phyloP scores from a whole-genome alignment of 1,139 yeast species.

The Suhomyces kunorum region DNA sequence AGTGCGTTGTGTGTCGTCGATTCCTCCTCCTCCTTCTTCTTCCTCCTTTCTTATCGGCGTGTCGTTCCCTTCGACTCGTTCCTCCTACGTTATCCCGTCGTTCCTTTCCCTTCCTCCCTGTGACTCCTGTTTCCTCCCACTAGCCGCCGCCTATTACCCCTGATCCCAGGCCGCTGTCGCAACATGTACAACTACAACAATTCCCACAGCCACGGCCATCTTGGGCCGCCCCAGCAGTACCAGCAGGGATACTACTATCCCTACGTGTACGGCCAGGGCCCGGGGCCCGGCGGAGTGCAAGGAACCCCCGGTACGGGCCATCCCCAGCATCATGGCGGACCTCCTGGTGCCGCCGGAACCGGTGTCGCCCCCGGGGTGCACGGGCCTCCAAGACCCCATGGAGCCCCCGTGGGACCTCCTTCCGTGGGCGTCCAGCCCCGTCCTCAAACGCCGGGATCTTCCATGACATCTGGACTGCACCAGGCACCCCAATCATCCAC shows the following conservation, averaged over 20 bases:
- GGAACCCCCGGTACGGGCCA: neutral
- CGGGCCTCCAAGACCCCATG: too few species aligned
- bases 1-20: slow-evolving; percentile 2
- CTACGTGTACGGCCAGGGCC: slow-evolving; percentile 3
- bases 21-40: neutral
- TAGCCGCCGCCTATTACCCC: too few species aligned
- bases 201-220: slow-evolving; percentile 6
- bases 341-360: neutral
- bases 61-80: neutral
- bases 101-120: neutral
- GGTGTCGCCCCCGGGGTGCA: neutral
- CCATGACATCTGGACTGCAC: neutral
- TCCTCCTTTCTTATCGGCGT: neutral
- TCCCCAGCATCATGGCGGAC: neutral
- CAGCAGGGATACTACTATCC: slow-evolving; percentile 11
- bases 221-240: slow-evolving; percentile 10
- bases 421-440: neutral
- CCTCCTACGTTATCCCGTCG: slow-evolving; percentile 1
- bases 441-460: neutral
- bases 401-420: neutral
- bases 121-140: neutral
- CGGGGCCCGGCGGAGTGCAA: neutral
- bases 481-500: slow-evolving; percentile 1
- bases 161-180: neutral
- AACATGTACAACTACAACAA: slow-evolving; percentile 13